Evolutionary conservation across 2,329 filamentous ascomycete species (phyloP), one percentile per base, ranked within the genome.

Genomic region (Aspergillus sp.): DNA sequence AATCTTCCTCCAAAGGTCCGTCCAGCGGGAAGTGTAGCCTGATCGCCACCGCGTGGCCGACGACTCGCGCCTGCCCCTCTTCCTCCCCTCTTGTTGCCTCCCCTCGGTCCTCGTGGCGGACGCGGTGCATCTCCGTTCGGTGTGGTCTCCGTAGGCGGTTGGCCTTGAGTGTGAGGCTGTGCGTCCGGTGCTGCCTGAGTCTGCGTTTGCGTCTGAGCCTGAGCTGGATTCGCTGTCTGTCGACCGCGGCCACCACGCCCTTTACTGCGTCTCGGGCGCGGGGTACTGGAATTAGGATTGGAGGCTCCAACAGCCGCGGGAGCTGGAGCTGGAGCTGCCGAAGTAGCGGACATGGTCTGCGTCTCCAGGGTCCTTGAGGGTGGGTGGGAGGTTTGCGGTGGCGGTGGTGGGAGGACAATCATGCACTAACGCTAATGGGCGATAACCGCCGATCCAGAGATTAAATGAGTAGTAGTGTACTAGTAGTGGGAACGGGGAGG

Each of bases 1-100:
- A 81, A 72, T 52, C 78, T 74, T 15, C 78, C 78, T 21, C 77
- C 76, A 66, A 82, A 81, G 9, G 71, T 69, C 65, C 77, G 70
- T 38, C 74, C 69, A n/a, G 62, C 7, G 38, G 19, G 56, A 54
- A 61, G 17, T 49, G 52, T 54, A 19, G 48, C 39, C 30, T 62
- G 63, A 4, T 64, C 65, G 41, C 55, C 62, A 28, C 55, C 65
- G 23, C 65, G 65, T 38, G 47, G 60, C 57, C 64, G 69, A 54
- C 66, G 64, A 43, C 61, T 41, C 49, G 61, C 58, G 21, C 61
- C 55, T 57, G 65, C 65, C 45, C 69, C 66, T 43, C 69, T 63
- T 17, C 60, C 60, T 47, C 68, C 59, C 28, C 67, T 63, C 47
- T 66, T 61, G n/a, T 66, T 61, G n/a, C 67, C 67, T 60, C 72